Conservation (phyloP, 257 asterid species). For the Lantana camara region DNA sequence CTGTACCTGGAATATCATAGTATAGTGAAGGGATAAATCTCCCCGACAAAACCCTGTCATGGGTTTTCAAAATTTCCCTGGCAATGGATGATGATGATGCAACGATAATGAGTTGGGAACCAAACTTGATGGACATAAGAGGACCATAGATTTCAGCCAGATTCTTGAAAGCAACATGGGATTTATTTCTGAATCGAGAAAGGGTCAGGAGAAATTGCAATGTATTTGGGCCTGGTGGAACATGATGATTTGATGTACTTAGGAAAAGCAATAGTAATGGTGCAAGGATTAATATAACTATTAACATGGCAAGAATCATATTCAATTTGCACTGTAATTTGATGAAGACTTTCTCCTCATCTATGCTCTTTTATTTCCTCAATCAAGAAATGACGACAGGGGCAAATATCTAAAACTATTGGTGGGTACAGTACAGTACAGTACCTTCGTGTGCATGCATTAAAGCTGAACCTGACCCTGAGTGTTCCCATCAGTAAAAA, state of each 20-base stretch:
- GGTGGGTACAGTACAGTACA: too few species aligned
- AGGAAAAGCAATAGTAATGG: not conserved
- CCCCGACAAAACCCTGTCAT: conserved; percentile 19
- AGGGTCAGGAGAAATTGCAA: conserved; percentile 4
- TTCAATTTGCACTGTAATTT: too few species aligned
- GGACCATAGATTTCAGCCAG: conserved; percentile 23
- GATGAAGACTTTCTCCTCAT: too few species aligned
- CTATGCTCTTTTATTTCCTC: too few species aligned
- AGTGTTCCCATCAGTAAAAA: too few species aligned
- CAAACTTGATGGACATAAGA: conserved; percentile 17
- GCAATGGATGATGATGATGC: conserved; percentile 23
- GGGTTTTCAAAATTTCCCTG: conserved; percentile 16
- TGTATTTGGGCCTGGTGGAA: conserved; percentile 27
- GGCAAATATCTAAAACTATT: too few species aligned
- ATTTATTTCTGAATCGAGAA: conserved; percentile 6
- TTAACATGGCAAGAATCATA: not conserved
- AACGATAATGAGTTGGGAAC: conserved; percentile 5
- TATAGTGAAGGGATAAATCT: conserved; percentile 15
- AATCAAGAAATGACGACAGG: too few species aligned
- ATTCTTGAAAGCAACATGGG: conserved; percentile 25
- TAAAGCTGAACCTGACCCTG: too few species aligned
- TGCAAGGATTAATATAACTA: not conserved
- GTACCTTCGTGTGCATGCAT: too few species aligned
- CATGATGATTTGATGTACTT: not conserved
- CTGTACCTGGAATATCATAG: not conserved